Percentiles rank a stretch among this genome's conserved stretches.
Conservation (phyloP, 164 flowering plant species). For the Nymphaea colorata region DNA sequence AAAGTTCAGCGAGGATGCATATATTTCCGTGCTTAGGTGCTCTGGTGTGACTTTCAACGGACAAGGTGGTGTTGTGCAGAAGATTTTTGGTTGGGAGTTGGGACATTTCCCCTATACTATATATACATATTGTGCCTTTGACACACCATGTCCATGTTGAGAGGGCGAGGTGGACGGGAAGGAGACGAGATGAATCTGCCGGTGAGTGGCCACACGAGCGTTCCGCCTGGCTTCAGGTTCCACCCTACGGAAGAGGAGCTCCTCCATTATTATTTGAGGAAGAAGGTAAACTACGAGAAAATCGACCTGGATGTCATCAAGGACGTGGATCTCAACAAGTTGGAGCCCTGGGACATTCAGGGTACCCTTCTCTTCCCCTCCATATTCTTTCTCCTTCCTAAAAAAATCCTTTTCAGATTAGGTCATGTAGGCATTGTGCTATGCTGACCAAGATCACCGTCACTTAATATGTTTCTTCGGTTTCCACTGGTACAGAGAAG, state of each 20-base stretch:
- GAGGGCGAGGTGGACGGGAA: neutral
- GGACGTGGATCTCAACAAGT: slow-evolving; percentile 14
- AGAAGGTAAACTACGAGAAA: slow-evolving; percentile 13
- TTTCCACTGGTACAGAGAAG: slow-evolving; percentile 23
- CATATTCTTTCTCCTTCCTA: neutral
- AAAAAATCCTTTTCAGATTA: too few species aligned
- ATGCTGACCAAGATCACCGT: too few species aligned
- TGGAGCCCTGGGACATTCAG: slow-evolving; percentile 20
- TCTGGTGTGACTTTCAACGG: neutral
- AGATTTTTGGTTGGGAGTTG: neutral
- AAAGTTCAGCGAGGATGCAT: neutral
- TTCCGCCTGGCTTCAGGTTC: slow-evolving; percentile 18
- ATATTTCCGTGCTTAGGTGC: neutral
- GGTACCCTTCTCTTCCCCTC: slow-evolving; percentile 6
- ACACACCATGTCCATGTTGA: neutral
- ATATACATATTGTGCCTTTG: neutral
- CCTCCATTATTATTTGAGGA: slow-evolving; percentile 13
- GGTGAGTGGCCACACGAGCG: neutral
- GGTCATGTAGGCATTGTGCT: too few species aligned
- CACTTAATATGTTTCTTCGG: neutral
- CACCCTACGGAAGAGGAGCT: slow-evolving; percentile 19
- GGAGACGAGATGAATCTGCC: slow-evolving; percentile 1
- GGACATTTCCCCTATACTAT: neutral
- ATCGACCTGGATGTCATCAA: slow-evolving; percentile 14
- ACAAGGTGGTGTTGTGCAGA: neutral